Conservation (phyloP, 73 alveolate genomes). For the Urostyla sp. region DNA sequence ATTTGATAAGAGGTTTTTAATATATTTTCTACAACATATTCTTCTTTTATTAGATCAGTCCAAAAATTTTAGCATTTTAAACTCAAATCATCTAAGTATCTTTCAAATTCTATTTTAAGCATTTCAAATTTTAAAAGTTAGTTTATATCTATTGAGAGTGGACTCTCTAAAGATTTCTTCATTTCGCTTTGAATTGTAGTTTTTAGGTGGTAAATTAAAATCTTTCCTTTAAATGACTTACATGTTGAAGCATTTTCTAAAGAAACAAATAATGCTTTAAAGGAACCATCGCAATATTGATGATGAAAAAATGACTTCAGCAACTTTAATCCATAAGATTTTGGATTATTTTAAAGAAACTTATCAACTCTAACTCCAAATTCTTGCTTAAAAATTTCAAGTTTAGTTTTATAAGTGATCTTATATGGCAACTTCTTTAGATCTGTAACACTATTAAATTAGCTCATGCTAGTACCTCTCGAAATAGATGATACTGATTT, state of each 20-base stretch:
- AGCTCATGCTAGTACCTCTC: conserved; percentile 4
- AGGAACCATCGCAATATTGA: conserved; percentile 47
- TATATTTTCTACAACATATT: conserved; percentile 39
- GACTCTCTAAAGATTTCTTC: conserved; percentile 55
- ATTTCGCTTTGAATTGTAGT: conserved; percentile 52
- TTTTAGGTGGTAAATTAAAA: conserved; percentile 49
- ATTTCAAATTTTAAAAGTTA: conserved; percentile 23
- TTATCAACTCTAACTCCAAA: conserved; percentile 17
- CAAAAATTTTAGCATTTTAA: conserved; percentile 45
- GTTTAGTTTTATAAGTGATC: conserved; percentile 27
- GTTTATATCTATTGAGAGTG: conserved; percentile 49
- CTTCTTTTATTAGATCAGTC: conserved; percentile 54
- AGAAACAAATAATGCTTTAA: conserved; percentile 53
- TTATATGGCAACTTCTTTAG: conserved; percentile 51
- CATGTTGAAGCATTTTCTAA: conserved; percentile 50
- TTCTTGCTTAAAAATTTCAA: conserved; percentile 56
- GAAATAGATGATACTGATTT: not conserved
- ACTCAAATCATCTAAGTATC: conserved; percentile 33
- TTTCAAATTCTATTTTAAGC: conserved; percentile 28
- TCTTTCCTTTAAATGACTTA: conserved; percentile 36
- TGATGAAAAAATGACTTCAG: conserved; percentile 47
- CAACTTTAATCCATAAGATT: conserved; percentile 34
- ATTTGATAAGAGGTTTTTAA: conserved; percentile 12
- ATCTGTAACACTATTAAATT: conserved; percentile 15
- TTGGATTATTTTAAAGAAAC: conserved; percentile 37